phyloP scores from a whole-genome alignment of 176 grass and related monocot species.

The Triticum dicoccoides region DNA sequence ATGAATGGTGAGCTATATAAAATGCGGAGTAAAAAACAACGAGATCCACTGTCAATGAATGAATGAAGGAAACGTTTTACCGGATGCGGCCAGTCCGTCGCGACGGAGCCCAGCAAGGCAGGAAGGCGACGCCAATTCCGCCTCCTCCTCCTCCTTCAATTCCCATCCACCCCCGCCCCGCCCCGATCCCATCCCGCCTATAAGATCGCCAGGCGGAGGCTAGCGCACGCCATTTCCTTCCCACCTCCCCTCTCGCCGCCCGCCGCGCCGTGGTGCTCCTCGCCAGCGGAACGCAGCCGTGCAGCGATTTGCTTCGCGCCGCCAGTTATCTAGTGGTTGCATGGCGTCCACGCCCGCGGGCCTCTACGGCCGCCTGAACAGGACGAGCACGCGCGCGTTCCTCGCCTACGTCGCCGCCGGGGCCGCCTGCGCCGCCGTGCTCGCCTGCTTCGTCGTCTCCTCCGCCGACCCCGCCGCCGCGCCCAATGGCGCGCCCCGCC shows the following conservation, averaged over 20 bases:
- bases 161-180: neutral
- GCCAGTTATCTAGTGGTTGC: neutral
- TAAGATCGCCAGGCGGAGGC: constrained; percentile 18
- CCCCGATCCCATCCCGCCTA: constrained; percentile 28
- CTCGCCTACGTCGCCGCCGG: constrained; percentile 52
- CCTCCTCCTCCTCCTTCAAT: neutral
- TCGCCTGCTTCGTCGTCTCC: constrained; percentile 57
- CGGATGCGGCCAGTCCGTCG: neutral
- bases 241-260: neutral
- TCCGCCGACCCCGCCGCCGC: constrained; percentile 7
- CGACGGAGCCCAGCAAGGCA: neutral
- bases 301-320: neutral
- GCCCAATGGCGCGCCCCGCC: constrained; percentile 5
- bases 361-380: constrained; percentile 46
- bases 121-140: constrained; percentile 12
- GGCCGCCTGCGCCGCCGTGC: constrained; percentile 36
- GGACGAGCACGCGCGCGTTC: constrained; percentile 52
- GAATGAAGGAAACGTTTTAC: neutral
- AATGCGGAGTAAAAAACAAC: too few species aligned
- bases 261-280: neutral
- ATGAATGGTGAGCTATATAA: too few species aligned
- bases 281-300: neutral
- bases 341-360: constrained; percentile 21
- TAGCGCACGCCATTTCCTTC: neutral
- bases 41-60: too few species aligned